These are phyloP conservation scores for Diaporthe nobilis DNA, from an alignment of 2,329 filamentous ascomycete genomes.

Conservation along the genomic window DNA sequence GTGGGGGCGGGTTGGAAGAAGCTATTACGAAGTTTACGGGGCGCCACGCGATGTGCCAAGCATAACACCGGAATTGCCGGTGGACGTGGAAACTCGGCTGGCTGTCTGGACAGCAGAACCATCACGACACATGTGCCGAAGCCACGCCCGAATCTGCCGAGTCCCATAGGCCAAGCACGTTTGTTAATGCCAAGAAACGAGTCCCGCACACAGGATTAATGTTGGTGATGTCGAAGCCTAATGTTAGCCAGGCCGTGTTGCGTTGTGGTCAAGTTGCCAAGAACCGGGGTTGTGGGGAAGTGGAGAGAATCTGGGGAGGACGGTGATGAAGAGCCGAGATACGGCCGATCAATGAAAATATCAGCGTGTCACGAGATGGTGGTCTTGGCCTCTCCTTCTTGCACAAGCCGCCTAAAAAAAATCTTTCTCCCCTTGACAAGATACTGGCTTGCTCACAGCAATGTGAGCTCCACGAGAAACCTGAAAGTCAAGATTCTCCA, in stretches of 20 bases:
- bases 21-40: constrained; percentile 15
- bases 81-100: background rate
- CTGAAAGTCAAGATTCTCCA: no score
- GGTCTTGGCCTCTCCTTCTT: background rate
- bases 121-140: constrained; percentile 14
- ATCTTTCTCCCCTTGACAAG: no score
- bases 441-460: no score
- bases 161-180: constrained; percentile 1
- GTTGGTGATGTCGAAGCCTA: background rate
- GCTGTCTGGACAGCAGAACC: no score
- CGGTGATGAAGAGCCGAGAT: constrained; percentile 2
- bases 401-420: background rate
- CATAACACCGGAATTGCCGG: background rate
- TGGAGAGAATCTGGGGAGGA: constrained; percentile 21
- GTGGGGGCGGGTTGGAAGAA: background rate
- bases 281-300: constrained; percentile 15
- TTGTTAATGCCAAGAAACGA: background rate
- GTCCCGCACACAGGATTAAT: background rate
- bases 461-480: no score
- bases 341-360: constrained; percentile 17
- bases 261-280: background rate
- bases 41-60: constrained; percentile 5
- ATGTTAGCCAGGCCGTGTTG: background rate
- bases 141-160: background rate
- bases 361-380: constrained; percentile 12